Conservation (phyloP, 1,284 basidiomycete genomes). For the Puccinia novopanici region DNA sequence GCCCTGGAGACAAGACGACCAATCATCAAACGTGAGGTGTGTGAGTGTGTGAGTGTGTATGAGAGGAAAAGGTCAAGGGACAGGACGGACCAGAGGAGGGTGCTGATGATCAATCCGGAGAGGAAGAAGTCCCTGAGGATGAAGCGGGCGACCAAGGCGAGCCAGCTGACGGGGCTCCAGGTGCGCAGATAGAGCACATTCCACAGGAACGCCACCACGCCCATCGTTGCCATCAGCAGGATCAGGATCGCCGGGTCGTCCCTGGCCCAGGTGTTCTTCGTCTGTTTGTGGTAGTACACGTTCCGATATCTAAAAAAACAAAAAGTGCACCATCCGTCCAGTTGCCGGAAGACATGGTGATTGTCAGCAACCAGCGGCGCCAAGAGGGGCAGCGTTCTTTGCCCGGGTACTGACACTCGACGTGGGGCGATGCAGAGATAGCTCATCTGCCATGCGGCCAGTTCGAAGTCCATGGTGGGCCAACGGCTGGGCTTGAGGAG, state of each 20-base stretch:
- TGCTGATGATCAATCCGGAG: slow-evolving; percentile 72
- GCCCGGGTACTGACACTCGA: slow-evolving; percentile 86
- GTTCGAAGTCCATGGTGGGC: slow-evolving; percentile 74
- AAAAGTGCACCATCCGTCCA: not conserved
- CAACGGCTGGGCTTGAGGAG: slow-evolving; percentile 43
- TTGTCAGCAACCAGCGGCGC: not conserved
- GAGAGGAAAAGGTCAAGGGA: not conserved
- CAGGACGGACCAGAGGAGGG: slow-evolving; percentile 70
- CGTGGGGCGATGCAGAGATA: slow-evolving; percentile 86
- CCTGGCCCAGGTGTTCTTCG: slow-evolving; percentile 96
- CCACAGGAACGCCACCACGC: slow-evolving; percentile 79
- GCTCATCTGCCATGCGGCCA: slow-evolving; percentile 88
- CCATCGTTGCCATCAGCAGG: slow-evolving; percentile 67
- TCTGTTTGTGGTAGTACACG: slow-evolving; percentile 91
- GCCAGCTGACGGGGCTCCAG: slow-evolving; percentile 62
- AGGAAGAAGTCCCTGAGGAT: slow-evolving; percentile 81
- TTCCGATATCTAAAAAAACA: slow-evolving; percentile 70
- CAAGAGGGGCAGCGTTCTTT: not conserved
- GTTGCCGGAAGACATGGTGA: not conserved
- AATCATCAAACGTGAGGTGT: no score
- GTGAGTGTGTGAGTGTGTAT: not conserved
- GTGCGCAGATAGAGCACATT: slow-evolving; percentile 75
- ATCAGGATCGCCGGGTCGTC: slow-evolving; percentile 91
- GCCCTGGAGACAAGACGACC: slow-evolving; percentile 63
- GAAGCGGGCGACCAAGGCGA: slow-evolving; percentile 75